A percentile compares a stretch with the other conserved stretches of the same genome.
Conservation (phyloP, 176 grass and related monocot genomes). For the Eragrostis curvula region DNA sequence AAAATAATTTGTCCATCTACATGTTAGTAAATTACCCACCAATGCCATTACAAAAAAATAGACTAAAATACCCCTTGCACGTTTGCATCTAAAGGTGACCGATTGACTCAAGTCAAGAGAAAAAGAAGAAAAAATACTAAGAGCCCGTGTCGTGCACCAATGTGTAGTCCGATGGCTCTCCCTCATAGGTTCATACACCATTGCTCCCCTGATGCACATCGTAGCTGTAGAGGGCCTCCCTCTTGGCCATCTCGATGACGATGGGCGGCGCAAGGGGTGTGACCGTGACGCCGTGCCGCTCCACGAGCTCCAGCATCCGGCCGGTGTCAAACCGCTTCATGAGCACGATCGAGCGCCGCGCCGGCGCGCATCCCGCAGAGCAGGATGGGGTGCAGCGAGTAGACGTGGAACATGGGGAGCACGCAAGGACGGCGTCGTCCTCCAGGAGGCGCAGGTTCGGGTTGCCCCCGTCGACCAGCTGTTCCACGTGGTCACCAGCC, state of each 20-base stretch:
- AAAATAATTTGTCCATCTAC: no score
- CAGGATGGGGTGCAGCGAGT: conserved; percentile 74
- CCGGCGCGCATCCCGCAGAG: conserved; percentile 68
- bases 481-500: conserved; percentile 64
- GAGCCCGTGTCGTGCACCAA: no score
- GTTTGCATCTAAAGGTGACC: no score
- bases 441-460: conserved; percentile 48
- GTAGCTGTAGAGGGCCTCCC: conserved; percentile 20
- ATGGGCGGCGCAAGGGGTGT: conserved; percentile 74
- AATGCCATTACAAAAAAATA: no score
- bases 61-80: no score
- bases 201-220: no score
- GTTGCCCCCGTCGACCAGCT: conserved; percentile 62
- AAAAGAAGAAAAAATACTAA: no score
- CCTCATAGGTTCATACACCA: no score
- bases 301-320: conserved; percentile 57
- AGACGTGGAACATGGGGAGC: conserved; percentile 95
- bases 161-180: no score
- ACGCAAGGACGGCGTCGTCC: conserved; percentile 69
- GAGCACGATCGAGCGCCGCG: conserved; percentile 53
- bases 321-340: conserved; percentile 72
- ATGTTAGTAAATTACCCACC: no score
- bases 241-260: conserved; percentile 78
- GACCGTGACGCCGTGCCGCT: conserved; percentile 63
- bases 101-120: no score